Conservation (phyloP, 352 stramenopile species). For the Globisporangium ultimum region DNA sequence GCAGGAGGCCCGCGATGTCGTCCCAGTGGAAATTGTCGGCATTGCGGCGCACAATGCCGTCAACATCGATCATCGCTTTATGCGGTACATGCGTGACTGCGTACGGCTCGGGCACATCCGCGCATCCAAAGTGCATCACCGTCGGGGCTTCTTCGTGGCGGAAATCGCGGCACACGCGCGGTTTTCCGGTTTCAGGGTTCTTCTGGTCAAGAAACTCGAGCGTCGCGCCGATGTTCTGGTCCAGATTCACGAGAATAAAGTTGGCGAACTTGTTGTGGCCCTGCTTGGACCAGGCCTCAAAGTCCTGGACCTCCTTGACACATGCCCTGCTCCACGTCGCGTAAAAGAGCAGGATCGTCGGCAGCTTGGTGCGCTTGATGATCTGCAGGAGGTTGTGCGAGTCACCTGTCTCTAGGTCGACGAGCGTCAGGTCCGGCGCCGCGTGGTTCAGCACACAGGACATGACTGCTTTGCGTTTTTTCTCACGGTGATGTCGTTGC, state of each 20-base stretch:
- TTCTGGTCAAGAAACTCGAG: conserved; percentile 43
- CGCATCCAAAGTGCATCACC: conserved; percentile 50
- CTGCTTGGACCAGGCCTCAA: conserved; percentile 56
- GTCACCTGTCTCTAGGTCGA: conserved; percentile 53
- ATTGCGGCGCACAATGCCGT: conserved; percentile 47
- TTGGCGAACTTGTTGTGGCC: conserved; percentile 41
- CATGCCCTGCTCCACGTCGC: conserved; percentile 62
- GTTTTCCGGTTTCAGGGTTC: conserved; percentile 30
- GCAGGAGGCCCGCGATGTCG: conserved; percentile 46
- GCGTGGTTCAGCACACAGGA: conserved; percentile 45
- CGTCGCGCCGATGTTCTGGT: conserved; percentile 52
- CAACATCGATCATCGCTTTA: conserved; percentile 41
- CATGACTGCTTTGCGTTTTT: conserved; percentile 21
- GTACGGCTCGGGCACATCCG: conserved; percentile 51
- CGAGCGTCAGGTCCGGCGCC: conserved; percentile 40
- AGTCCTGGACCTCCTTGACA: conserved; percentile 43
- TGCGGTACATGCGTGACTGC: conserved; percentile 46
- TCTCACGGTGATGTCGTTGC: too few relatives aligned
- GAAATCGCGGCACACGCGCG: conserved; percentile 52
- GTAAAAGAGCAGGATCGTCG: conserved; percentile 58
- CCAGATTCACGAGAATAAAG: conserved; percentile 62
- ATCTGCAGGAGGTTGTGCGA: conserved; percentile 29
- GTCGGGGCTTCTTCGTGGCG: conserved; percentile 40
- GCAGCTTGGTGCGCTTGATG: conserved; percentile 26
- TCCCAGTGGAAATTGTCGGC: conserved; percentile 61